phyloP scores from a whole-genome alignment of 2,329 filamentous ascomycete genomes.

The Neofusicoccum ribis region DNA sequence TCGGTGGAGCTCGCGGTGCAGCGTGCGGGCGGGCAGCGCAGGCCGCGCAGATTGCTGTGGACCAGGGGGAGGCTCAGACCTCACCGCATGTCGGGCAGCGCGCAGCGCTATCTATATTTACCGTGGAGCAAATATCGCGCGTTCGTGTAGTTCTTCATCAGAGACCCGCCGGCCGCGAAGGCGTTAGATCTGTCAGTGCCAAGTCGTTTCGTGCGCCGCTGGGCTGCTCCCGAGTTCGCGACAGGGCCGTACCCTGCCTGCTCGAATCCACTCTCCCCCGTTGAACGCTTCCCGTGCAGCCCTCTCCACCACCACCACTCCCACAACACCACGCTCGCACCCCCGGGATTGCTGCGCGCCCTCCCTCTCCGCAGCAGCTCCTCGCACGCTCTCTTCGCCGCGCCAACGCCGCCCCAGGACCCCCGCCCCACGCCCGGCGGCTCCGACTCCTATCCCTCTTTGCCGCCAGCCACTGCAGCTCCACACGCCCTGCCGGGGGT shows the following conservation, averaged over 20 bases:
- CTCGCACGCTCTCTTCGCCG: conserved; percentile 11
- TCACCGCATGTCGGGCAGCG: conserved; percentile 12
- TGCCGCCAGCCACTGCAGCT: conserved; percentile 19
- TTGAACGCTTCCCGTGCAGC: background rate
- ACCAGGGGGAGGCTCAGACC: conserved; percentile 19
- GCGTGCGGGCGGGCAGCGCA: background rate
- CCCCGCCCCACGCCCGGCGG: conserved; percentile 5
- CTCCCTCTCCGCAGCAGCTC: conserved; percentile 10
- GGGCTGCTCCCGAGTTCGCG: conserved; percentile 14
- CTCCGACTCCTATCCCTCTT: conserved; percentile 19
- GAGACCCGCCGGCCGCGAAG: conserved; percentile 13
- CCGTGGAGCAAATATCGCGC: conserved; percentile 12
- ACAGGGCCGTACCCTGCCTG: conserved; percentile 14
- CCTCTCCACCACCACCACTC: background rate
- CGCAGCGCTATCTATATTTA: conserved; percentile 19
- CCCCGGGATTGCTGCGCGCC: conserved; percentile 12
- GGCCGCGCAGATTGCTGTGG: conserved; percentile 18
- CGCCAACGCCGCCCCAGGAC: background rate
- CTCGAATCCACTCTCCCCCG: conserved; percentile 15
- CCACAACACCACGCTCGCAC: background rate
- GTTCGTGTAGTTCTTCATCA: conserved; percentile 20
- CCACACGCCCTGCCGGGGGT: conserved; percentile 7
- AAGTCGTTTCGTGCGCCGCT: conserved; percentile 18
- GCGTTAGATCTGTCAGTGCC: conserved; percentile 17
- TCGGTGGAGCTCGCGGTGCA: background rate